Percentiles rank a stretch among this genome's conserved stretches.
Evolutionary conservation across 305 asterid species (phyloP).

Genomic region (Nicotiana rustica): DNA sequence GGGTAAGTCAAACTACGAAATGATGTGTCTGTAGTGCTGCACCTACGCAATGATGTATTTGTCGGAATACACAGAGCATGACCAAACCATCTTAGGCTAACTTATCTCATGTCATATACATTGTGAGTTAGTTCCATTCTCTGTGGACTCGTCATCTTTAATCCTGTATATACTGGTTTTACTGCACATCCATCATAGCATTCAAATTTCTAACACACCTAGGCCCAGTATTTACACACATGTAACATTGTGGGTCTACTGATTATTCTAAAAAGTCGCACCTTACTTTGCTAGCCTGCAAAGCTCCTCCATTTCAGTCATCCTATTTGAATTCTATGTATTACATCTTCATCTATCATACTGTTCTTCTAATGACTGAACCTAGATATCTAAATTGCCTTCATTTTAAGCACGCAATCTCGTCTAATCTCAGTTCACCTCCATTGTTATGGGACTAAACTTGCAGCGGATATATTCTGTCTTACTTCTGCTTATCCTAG

Average conservation of each 20-base stretch:
- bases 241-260: neutral
- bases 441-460: neutral
- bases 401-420: neutral
- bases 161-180: neutral
- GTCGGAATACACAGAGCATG: neutral
- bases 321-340: neutral
- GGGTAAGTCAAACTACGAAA: conserved; percentile 51
- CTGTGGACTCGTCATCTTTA: neutral
- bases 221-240: neutral
- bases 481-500: neutral
- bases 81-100: neutral
- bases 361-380: neutral
- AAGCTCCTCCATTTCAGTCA: neutral
- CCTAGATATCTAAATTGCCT: neutral
- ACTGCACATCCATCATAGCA: neutral
- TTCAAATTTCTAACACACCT: neutral
- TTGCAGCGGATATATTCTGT: neutral
- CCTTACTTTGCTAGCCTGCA: neutral
- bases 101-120: neutral
- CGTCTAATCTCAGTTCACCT: neutral
- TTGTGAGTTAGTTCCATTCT: neutral
- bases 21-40: conserved; percentile 2
- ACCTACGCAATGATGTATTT: conserved; percentile 9
- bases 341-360: neutral
- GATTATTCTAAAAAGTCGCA: neutral